These are phyloP conservation scores for Endoconidiophora laricicola DNA, from an alignment of 2,329 filamentous ascomycete genomes.

Conservation along the genomic window DNA sequence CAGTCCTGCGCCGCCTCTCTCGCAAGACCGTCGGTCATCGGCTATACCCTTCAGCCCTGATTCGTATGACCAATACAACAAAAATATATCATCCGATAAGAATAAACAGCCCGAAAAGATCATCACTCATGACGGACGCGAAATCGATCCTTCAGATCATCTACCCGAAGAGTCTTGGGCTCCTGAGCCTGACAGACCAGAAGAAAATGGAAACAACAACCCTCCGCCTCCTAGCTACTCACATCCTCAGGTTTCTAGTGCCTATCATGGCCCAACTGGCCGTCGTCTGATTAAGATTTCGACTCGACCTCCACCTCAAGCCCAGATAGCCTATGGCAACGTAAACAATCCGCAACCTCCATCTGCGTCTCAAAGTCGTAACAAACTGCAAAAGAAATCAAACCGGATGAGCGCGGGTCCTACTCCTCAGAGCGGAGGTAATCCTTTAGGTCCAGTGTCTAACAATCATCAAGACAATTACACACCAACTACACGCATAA, in stretches of 20 bases:
- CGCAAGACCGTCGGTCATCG: slow-evolving; percentile 35
- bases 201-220: slow-evolving; percentile 16
- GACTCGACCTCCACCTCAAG: slow-evolving; percentile 27
- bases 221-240: slow-evolving; percentile 25
- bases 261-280: slow-evolving; percentile 7
- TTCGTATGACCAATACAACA: slow-evolving; percentile 58
- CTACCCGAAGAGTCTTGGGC: slow-evolving; percentile 63
- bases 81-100: slow-evolving; percentile 26
- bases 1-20: slow-evolving; percentile 45
- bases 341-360: slow-evolving; percentile 18
- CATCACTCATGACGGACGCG: slow-evolving; percentile 56
- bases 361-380: slow-evolving; percentile 26
- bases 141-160: slow-evolving; percentile 68
- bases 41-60: slow-evolving; percentile 58
- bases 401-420: slow-evolving; percentile 29
- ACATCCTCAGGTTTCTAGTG: slow-evolving; percentile 33
- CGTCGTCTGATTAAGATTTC: slow-evolving; percentile 35
- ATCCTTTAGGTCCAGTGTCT: slow-evolving; percentile 31
- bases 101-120: slow-evolving; percentile 44
- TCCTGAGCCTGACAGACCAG: slow-evolving; percentile 47
- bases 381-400: slow-evolving; percentile 48
- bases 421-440: slow-evolving; percentile 22
- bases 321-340: slow-evolving; percentile 17
- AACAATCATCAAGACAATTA: slow-evolving; percentile 22
- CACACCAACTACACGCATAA: slow-evolving; percentile 24